A percentile compares a stretch with the other conserved stretches of the same genome.
phyloP scores from a whole-genome alignment of 1,284 basidiomycete genomes.

The Sporisorium iseilematis-ciliati region DNA sequence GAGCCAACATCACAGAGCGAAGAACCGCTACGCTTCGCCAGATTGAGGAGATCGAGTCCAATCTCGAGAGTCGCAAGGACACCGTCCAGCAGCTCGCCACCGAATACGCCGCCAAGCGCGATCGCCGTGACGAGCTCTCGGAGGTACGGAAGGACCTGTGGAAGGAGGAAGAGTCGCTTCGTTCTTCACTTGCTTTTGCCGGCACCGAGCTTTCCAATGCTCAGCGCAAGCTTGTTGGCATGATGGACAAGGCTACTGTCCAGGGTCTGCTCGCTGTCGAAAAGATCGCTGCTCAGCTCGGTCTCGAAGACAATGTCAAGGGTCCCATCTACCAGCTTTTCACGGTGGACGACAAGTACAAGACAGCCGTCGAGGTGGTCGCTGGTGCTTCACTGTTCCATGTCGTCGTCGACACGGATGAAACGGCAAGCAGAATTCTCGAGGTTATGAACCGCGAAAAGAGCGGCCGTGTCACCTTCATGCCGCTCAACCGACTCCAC shows the following conservation, averaged over 20 bases:
- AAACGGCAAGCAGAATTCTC: conserved; percentile 86
- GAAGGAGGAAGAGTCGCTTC: conserved; percentile 79
- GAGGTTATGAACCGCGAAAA: conserved; percentile 92
- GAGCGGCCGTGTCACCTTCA: conserved; percentile 94
- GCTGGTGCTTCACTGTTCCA: conserved; percentile 97
- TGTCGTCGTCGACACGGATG: conserved; percentile 95
- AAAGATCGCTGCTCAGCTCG: conserved; percentile 80
- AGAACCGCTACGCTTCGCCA: conserved; percentile 73
- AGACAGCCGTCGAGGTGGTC: conserved; percentile 91
- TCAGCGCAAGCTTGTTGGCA: conserved; percentile 83
- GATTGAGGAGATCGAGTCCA: conserved; percentile 78
- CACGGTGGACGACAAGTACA: conserved; percentile 91
- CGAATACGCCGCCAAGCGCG: conserved; percentile 55
- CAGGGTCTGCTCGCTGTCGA: conserved; percentile 86
- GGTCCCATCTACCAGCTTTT: conserved; percentile 95
- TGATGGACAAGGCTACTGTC: conserved; percentile 92
- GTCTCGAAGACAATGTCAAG: conserved; percentile 79
- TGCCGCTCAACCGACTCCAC: conserved; percentile 96
- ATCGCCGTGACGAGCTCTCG: conserved; percentile 68
- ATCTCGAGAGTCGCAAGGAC: conserved; percentile 75
- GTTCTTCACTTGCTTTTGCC: conserved; percentile 82
- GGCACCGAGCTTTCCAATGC: conserved; percentile 83
- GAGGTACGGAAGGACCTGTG: conserved; percentile 74
- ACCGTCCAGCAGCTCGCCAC: conserved; percentile 44
- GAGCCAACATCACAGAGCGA: conserved; percentile 30